These are phyloP conservation scores for Nemania abortiva DNA, from an alignment of 2,329 filamentous ascomycete species.

Conservation along the genomic window DNA sequence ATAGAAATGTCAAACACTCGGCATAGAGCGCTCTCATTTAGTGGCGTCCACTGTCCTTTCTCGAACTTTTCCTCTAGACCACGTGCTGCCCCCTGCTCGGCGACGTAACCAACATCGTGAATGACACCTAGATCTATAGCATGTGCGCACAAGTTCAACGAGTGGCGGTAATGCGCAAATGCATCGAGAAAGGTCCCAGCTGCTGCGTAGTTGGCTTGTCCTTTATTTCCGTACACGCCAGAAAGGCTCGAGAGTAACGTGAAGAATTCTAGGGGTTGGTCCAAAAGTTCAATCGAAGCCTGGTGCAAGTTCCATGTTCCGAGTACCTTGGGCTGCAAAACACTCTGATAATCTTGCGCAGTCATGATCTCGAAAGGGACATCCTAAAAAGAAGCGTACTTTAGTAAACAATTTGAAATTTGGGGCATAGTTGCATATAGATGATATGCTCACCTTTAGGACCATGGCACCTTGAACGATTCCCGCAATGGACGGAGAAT, in stretches of 20 bases:
- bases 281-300: no score
- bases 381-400: no score
- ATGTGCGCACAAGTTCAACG: slow-evolving; percentile 51
- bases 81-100: background rate
- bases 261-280: no score
- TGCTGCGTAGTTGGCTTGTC: slow-evolving; percentile 58
- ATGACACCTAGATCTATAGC: slow-evolving; percentile 57
- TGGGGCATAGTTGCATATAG: background rate
- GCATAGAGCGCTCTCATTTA: slow-evolving; percentile 43
- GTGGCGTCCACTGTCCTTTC: slow-evolving; percentile 23
- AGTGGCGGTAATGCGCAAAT: slow-evolving; percentile 53
- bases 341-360: background rate
- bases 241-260: slow-evolving; percentile 49
- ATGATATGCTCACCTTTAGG: background rate
- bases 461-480: slow-evolving; percentile 3
- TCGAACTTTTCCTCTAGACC: background rate
- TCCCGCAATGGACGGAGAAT: background rate
- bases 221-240: slow-evolving; percentile 52
- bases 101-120: slow-evolving; percentile 46
- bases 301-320: no score
- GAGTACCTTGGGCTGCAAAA: background rate
- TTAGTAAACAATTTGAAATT: no score
- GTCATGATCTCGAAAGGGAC: background rate
- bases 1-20: slow-evolving; percentile 41
- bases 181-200: slow-evolving; percentile 58